Base-by-base conservation (phyloP, 305 asterid genomes). In the Solanum aculeatissimum region DNA sequence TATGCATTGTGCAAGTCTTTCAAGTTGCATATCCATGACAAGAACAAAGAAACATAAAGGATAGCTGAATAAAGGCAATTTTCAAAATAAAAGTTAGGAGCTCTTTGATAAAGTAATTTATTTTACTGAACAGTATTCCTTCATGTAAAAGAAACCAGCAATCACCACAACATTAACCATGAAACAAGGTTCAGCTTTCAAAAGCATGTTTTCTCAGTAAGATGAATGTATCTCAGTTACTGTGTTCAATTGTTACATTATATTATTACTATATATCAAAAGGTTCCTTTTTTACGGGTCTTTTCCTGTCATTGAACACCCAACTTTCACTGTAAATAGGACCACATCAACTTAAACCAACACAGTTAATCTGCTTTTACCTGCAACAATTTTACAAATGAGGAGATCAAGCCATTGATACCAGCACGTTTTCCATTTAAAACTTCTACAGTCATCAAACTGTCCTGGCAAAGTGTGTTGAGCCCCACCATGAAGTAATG, bases 331-430 rank as follows among this genome's bases (percentile, higher is more conserved):
- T 42, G 80, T 71, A 47, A 14, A 49, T 49, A 43, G 40, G 43
- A 49, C 62, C 62, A 47, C 42, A 19, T 75, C 43, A 75, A 75
- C 81, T 49, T 15, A 75, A 75, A 49, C 27, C 63, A 75, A 75
- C 7, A 75, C 45, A 27, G 45, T 47, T 35, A 29, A 8, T 77
- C 78, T 63, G 70, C 57, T 68, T 54, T 81, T 89, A 96, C 99
- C 99, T 90, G 95, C 88, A 96, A 91, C 83, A 95, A 69, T 89
- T 94, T 93, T 9, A 96, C 98, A 87, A 96, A 96, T 15, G 98
- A 90, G 82, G 98, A 90, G 86, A 96, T 90, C 90, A 96, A 87
- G 75, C 94, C 97, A 86, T 96, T 96, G 91, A 96, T 95, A 89
- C 99, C 96, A 53, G 97, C 77, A 75, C 74, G 91, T 65, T 92